Percentiles rank a stretch among this genome's conserved stretches.
Conservation (phyloP, 106 monocot species). For the Dendrobium chrysotoxum region DNA sequence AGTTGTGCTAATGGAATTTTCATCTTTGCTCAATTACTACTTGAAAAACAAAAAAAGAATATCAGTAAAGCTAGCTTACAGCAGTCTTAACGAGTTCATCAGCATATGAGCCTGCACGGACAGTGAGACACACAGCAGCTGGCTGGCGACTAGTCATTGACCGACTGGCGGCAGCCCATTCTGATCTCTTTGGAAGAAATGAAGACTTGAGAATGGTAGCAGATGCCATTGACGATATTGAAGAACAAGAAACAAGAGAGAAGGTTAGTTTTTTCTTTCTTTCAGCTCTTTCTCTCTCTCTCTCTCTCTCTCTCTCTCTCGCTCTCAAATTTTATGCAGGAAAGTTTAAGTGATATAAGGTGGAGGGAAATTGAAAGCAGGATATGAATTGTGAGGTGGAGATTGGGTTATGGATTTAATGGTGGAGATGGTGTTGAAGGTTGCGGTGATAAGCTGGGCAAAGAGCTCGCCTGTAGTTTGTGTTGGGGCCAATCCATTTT, state of each 20-base stretch:
- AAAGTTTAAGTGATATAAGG: conserved; percentile 13
- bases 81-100: conserved; percentile 95
- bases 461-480: conserved; percentile 14
- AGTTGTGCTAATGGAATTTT: no score
- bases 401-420: conserved; percentile 36
- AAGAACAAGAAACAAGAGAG: background rate
- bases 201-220: conserved; percentile 88
- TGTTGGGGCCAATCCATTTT: background rate
- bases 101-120: conserved; percentile 56
- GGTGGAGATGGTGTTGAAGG: conserved; percentile 21
- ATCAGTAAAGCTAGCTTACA: conserved; percentile 20
- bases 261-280: background rate
- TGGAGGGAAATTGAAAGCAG: conserved; percentile 15
- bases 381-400: conserved; percentile 74
- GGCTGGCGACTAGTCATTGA: conserved; percentile 18
- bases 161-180: conserved; percentile 40
- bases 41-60: no score
- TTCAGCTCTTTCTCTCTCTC: background rate
- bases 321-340: background rate
- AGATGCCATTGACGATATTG: conserved; percentile 52
- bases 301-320: background rate
- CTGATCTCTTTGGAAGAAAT: conserved; percentile 74
- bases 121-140: conserved; percentile 36
- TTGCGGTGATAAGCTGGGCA: conserved; percentile 11
- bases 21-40: no score